phyloP scores from a whole-genome alignment of 2,329 filamentous ascomycete species.

The Arthrobotrys musiformis region DNA sequence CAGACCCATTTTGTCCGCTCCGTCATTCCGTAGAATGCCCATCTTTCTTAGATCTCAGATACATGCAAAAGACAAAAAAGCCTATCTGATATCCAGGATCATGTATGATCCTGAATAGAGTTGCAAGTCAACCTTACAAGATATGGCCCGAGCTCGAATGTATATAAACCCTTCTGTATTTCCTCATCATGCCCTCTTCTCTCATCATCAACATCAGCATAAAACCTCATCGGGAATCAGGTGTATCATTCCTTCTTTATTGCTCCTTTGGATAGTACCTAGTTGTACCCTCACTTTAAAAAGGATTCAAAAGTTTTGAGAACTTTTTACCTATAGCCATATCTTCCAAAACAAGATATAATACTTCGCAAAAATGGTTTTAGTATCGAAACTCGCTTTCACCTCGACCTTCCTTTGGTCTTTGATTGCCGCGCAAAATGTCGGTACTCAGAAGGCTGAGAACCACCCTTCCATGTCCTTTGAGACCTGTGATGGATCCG shows the following conservation, averaged over 20 bases:
- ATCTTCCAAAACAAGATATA: background rate
- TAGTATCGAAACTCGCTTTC: constrained; percentile 42
- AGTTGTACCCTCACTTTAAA: background rate
- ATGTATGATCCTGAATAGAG: background rate
- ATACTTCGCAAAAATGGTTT: constrained; percentile 50
- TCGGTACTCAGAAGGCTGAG: constrained; percentile 66
- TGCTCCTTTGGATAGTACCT: background rate
- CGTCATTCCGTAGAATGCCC: constrained; percentile 30
- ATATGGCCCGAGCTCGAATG: background rate
- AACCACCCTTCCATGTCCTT: constrained; percentile 68
- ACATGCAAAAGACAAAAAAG: no score
- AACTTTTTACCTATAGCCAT: background rate
- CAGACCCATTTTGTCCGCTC: constrained; percentile 4
- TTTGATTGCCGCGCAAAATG: constrained; percentile 65
- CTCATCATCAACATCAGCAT: constrained; percentile 27
- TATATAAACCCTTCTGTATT: constrained; percentile 8
- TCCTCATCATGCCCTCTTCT: background rate
- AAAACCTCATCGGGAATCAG: constrained; percentile 35
- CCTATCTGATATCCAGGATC: constrained; percentile 20
- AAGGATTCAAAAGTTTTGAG: constrained; percentile 7
- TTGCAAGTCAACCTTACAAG: background rate
- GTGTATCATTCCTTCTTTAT: constrained; percentile 17
- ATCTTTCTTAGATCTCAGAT: constrained; percentile 10
- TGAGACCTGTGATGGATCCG: constrained; percentile 67
- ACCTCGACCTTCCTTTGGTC: constrained; percentile 48